phyloP scores from a whole-genome alignment of 352 stramenopile species.

The Globisporangium takayamanum region DNA sequence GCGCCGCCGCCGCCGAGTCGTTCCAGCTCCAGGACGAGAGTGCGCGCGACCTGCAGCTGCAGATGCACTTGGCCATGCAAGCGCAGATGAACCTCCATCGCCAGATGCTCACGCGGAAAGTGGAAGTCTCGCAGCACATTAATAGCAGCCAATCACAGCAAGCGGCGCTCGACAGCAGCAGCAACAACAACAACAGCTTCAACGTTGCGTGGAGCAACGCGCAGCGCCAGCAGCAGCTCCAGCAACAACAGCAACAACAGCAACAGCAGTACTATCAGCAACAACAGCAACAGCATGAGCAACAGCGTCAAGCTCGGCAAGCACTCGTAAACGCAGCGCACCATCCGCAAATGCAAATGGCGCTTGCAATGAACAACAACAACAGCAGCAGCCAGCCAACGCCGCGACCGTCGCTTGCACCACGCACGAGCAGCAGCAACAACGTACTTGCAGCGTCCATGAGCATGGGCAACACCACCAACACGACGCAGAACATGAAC shows the following conservation, averaged over 20 bases:
- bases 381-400: constrained; percentile 7
- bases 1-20: constrained; percentile 19
- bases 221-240: constrained; percentile 8
- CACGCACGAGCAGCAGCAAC: constrained; percentile 6
- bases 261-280: constrained; percentile 12
- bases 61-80: constrained; percentile 86
- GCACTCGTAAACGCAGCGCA: constrained; percentile 11
- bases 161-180: constrained; percentile 4
- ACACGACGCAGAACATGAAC: constrained; percentile 2
- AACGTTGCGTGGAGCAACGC: constrained; percentile 13
- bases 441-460: constrained; percentile 7
- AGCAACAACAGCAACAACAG: constrained; percentile 16
- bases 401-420: constrained; percentile 11
- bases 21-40: constrained; percentile 55
- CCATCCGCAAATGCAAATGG: constrained; percentile 16
- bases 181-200: constrained; percentile 14
- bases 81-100: constrained; percentile 85
- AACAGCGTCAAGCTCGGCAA: constrained; percentile 10
- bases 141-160: constrained; percentile 16
- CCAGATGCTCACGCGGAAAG: constrained; percentile 84
- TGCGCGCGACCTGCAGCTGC: constrained; percentile 57
- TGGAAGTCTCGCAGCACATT: constrained; percentile 68
- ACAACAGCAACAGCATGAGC: constrained; percentile 17
- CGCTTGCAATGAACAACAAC: not conserved
- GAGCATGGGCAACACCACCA: constrained; percentile 1